phyloP scores from a whole-genome alignment of 2,329 filamentous ascomycete species.

The Talaromyces sp. region DNA sequence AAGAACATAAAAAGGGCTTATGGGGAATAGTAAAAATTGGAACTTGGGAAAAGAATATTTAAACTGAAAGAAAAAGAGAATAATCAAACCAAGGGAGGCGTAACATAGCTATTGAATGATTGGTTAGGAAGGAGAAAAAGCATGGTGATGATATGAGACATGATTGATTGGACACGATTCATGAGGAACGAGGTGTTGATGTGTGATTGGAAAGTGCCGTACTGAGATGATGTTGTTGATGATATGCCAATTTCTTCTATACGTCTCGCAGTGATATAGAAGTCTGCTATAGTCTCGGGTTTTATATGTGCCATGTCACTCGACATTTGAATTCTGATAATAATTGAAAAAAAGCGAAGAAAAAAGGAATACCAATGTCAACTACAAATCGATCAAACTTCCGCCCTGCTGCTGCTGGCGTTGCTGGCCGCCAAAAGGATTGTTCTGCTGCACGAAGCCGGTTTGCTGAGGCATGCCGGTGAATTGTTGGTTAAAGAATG shows the following conservation, averaged over 20 bases:
- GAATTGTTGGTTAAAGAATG: conserved; percentile 79
- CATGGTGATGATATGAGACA: background rate
- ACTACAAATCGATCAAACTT: conserved; percentile 58
- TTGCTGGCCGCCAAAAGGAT: conserved; percentile 52
- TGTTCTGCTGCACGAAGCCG: conserved; percentile 39
- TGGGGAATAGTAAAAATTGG: background rate
- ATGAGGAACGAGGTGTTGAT: background rate
- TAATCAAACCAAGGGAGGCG: background rate
- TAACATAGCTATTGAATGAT: background rate
- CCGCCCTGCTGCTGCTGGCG: conserved; percentile 43
- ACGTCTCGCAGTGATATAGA: background rate
- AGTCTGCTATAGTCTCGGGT: background rate
- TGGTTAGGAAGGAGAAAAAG: background rate
- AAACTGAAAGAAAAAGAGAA: background rate
- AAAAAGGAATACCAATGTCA: background rate
- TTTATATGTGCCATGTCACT: background rate
- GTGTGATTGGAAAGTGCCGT: background rate
- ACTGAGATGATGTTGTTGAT: background rate
- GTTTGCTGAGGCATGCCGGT: conserved; percentile 59
- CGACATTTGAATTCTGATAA: background rate
- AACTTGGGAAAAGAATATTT: background rate
- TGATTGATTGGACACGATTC: background rate
- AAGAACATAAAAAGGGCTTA: background rate
- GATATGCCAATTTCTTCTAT: background rate
- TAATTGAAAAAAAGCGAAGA: background rate